A percentile compares a stretch with the other conserved stretches of the same genome.
phyloP scores from a whole-genome alignment of 495 filamentous ascomycete species.

The Penicillium paxilli region DNA sequence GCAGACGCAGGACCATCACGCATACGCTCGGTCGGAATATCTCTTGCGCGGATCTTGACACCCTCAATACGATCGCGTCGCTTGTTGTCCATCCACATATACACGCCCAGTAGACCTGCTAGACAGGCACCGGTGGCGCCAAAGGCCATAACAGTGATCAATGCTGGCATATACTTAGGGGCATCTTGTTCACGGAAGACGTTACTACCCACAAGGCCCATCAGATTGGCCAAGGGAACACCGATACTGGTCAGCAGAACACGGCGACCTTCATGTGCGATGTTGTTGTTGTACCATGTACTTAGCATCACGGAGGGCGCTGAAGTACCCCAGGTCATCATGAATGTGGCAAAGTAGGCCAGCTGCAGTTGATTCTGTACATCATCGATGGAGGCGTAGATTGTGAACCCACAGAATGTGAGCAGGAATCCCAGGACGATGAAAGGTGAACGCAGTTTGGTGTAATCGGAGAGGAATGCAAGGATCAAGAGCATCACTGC shows the following conservation, averaged over 20 bases:
- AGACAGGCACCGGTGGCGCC: constrained; percentile 60
- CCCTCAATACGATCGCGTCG: constrained; percentile 62
- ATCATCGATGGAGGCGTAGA: constrained; percentile 60
- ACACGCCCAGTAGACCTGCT: constrained; percentile 57
- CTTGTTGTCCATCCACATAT: constrained; percentile 69
- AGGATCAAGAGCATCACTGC: constrained; percentile 66
- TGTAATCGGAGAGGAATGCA: constrained; percentile 62
- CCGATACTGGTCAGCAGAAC: constrained; percentile 67
- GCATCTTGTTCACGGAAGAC: constrained; percentile 67
- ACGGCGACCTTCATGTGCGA: constrained; percentile 68
- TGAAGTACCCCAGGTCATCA: constrained; percentile 71
- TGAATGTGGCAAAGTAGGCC: constrained; percentile 73
- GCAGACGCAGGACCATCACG: constrained; percentile 61
- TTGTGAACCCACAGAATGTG: constrained; percentile 70
- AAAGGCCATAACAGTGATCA: constrained; percentile 71
- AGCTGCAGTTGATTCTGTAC: constrained; percentile 55
- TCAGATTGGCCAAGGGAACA: constrained; percentile 71
- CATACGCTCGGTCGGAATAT: constrained; percentile 66
- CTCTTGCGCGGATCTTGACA: constrained; percentile 54
- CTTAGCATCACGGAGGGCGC: constrained; percentile 50
- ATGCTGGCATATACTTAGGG: constrained; percentile 71
- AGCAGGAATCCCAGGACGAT: constrained; percentile 68
- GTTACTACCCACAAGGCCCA: constrained; percentile 70
- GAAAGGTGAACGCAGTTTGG: constrained; percentile 66
- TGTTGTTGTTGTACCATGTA: constrained; percentile 75